Conservation (phyloP, 495 filamentous ascomycete species). For the Penicillium paradoxum region DNA sequence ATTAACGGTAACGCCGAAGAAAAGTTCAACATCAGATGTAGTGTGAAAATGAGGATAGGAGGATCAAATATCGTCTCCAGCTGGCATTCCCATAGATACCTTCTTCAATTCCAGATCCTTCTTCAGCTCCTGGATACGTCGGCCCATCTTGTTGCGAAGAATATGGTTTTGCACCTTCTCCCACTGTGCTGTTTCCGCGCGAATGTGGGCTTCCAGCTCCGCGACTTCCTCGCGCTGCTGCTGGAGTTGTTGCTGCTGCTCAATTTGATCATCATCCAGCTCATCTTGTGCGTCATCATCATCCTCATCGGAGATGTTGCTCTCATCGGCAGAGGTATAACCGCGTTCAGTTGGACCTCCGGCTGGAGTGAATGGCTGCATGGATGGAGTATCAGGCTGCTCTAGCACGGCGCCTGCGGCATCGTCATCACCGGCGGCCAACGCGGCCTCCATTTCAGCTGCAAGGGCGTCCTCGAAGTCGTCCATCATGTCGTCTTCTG, state of each 20-base stretch:
- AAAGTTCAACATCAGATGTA: constrained; percentile 1
- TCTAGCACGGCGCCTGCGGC: constrained; percentile 13
- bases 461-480: constrained; percentile 55
- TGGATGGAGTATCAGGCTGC: constrained; percentile 31
- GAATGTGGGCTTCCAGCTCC: constrained; percentile 45
- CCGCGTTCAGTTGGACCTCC: constrained; percentile 13
- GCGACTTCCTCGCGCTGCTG: constrained; percentile 47
- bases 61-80: constrained; percentile 28
- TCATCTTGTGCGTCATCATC: constrained; percentile 59
- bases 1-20: constrained; percentile 6
- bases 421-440: constrained; percentile 48
- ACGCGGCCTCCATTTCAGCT: constrained; percentile 50
- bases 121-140: constrained; percentile 44
- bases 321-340: constrained; percentile 44
- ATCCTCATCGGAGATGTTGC: constrained; percentile 55
- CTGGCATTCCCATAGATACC: constrained; percentile 42
- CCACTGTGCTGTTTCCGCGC: constrained; percentile 39
- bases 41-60: constrained; percentile 2
- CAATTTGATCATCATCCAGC: constrained; percentile 50
- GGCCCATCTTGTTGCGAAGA: constrained; percentile 47
- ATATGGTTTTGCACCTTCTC: constrained; percentile 40
- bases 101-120: constrained; percentile 46
- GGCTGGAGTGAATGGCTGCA: constrained; percentile 36
- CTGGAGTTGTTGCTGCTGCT: constrained; percentile 44
- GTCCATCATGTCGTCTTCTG: constrained; percentile 48